Percentiles rank a stretch among this genome's conserved stretches.
These are phyloP conservation scores for Piloderma croceum DNA, from an alignment of 768 basidiomycete genomes.

Conservation along the genomic window DNA sequence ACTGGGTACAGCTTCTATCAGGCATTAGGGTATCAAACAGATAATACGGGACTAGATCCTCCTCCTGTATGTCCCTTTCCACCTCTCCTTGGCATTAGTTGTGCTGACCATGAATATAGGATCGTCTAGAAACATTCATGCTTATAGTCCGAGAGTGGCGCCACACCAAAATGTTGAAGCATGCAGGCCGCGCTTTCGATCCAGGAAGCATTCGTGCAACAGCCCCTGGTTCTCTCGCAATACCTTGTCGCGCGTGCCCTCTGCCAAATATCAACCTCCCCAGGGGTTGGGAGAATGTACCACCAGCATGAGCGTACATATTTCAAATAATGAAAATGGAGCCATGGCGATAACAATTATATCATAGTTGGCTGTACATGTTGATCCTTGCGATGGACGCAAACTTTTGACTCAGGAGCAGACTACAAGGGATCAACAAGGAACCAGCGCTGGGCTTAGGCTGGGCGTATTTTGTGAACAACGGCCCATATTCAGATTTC, in stretches of 20 bases:
- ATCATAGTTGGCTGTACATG: constrained; percentile 11
- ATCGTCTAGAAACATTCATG: constrained; percentile 5
- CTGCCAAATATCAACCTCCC: constrained; percentile 9
- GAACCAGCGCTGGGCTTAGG: constrained; percentile 13
- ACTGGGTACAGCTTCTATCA: constrained; percentile 18
- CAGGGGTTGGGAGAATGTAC: not conserved
- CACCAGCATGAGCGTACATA: constrained; percentile 1
- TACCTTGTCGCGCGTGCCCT: constrained; percentile 10
- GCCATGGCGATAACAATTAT: not conserved
- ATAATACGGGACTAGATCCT: constrained; percentile 2
- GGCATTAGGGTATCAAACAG: constrained; percentile 3
- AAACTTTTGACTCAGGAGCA: constrained; percentile 15
- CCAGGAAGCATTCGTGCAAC: not conserved
- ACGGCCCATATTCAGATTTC: constrained; percentile 5
- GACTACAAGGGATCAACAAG: constrained; percentile 4
- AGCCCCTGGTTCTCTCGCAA: constrained; percentile 2
- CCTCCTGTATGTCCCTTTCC: constrained; percentile 2
- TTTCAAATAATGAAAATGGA: not conserved
- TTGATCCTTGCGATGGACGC: constrained; percentile 11
- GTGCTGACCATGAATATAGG: constrained; percentile 2
- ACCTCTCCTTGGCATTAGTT: not conserved
- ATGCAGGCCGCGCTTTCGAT: constrained; percentile 4
- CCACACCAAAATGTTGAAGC: constrained; percentile 9
- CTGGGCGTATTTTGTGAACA: constrained; percentile 12
- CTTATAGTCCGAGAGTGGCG: constrained; percentile 8